Evolutionary conservation across 2,329 filamentous ascomycete species (phyloP).

Genomic region (Aspergillus caelatus): DNA sequence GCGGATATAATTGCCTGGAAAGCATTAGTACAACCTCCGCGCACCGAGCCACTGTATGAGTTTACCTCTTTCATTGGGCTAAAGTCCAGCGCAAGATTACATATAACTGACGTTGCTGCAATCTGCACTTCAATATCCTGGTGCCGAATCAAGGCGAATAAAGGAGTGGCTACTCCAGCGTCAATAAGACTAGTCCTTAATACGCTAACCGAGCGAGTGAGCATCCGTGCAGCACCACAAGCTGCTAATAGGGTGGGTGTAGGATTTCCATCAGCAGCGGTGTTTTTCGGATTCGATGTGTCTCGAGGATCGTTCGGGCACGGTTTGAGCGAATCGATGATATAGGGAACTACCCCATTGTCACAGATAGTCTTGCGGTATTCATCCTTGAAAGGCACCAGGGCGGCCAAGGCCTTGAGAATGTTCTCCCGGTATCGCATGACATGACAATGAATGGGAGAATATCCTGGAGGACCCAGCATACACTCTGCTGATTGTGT

Average conservation of each 20-base stretch:
- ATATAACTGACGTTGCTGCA: constrained; percentile 80
- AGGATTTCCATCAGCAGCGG: constrained; percentile 72
- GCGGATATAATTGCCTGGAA: constrained; percentile 70
- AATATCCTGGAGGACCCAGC: constrained; percentile 64
- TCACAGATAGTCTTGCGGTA: constrained; percentile 82
- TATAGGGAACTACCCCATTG: constrained; percentile 75
- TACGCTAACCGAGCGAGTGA: constrained; percentile 82
- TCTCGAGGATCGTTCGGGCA: constrained; percentile 42
- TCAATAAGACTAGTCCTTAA: constrained; percentile 87
- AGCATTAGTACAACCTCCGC: constrained; percentile 13
- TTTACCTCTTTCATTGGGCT: constrained; percentile 87
- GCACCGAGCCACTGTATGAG: constrained; percentile 17
- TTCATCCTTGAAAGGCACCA: constrained; percentile 79
- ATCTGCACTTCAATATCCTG: constrained; percentile 78
- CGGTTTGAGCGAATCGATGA: constrained; percentile 78
- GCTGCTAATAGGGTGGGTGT: constrained; percentile 78
- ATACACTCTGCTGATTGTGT: constrained; percentile 42
- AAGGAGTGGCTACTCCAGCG: constrained; percentile 74
- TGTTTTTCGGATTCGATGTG: constrained; percentile 33
- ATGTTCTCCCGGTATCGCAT: constrained; percentile 76
- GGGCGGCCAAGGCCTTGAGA: constrained; percentile 77
- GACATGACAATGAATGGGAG: constrained; percentile 66
- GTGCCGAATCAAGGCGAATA: constrained; percentile 75
- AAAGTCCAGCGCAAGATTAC: constrained; percentile 83
- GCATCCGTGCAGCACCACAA: constrained; percentile 76